These are phyloP conservation scores for Aspergillus brasiliensis DNA, from an alignment of 2,329 filamentous ascomycete genomes.

Conservation along the genomic window DNA sequence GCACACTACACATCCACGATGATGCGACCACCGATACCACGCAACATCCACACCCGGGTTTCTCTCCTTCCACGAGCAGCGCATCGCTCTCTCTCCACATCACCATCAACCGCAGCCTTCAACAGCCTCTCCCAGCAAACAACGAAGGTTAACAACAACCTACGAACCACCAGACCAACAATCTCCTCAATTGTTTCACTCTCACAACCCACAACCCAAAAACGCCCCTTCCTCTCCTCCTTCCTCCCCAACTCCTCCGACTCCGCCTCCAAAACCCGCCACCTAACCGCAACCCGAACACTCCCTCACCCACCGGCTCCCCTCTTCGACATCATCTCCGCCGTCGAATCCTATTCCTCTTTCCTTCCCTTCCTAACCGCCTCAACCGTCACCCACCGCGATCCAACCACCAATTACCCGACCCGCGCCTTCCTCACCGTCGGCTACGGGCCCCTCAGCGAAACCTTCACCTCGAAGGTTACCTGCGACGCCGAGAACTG, in stretches of 20 bases:
- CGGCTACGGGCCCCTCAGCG: constrained; percentile 81
- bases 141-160: not conserved
- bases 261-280: constrained; percentile 56
- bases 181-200: not conserved
- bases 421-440: constrained; percentile 76
- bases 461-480: constrained; percentile 78
- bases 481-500: constrained; percentile 69
- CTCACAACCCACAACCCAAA: not conserved
- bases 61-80: not conserved
- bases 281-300: constrained; percentile 70
- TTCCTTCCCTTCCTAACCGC: constrained; percentile 92
- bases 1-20: constrained; percentile 1
- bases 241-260: constrained; percentile 1
- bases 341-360: constrained; percentile 77
- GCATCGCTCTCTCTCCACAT: constrained; percentile 1
- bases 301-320: constrained; percentile 71
- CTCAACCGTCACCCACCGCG: constrained; percentile 76
- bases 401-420: constrained; percentile 57
- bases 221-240: not conserved
- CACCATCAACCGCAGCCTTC: not conserved
- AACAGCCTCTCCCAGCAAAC: not conserved
- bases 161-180: not conserved
- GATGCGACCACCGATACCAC: constrained; percentile 6
- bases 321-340: constrained; percentile 84
- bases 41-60: not conserved